phyloP scores from a whole-genome alignment of 768 basidiomycete species.

The Xanthoconium stramineum region DNA sequence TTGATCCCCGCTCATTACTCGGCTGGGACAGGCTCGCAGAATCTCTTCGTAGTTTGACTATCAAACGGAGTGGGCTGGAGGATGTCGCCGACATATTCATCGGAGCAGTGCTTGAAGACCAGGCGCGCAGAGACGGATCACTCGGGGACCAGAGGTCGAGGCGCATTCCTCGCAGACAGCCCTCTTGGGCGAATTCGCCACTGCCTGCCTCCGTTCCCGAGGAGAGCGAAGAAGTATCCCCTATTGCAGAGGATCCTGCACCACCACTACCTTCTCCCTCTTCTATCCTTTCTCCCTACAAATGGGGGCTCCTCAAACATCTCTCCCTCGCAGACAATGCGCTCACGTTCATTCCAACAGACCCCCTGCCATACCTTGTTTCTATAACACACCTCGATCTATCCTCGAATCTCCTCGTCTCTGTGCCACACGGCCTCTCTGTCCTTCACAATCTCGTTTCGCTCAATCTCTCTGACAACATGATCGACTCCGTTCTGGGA shows the following conservation, averaged over 20 bases:
- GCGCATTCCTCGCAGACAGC: constrained; percentile 42
- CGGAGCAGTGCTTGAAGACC: constrained; percentile 73
- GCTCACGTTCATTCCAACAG: constrained; percentile 74
- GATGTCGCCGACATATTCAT: constrained; percentile 78
- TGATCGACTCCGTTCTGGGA: constrained; percentile 93
- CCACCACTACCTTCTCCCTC: constrained; percentile 23
- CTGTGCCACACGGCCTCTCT: constrained; percentile 76
- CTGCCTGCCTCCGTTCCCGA: constrained; percentile 60
- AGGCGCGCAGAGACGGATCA: constrained; percentile 58
- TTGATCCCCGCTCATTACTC: constrained; percentile 77
- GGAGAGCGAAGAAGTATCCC: constrained; percentile 33
- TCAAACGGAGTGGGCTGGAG: constrained; percentile 77
- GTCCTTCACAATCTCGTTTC: constrained; percentile 75
- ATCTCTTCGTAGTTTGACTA: constrained; percentile 67
- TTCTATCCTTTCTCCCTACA: constrained; percentile 48
- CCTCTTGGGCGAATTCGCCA: constrained; percentile 47
- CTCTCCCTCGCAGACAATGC: constrained; percentile 78
- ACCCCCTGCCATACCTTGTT: constrained; percentile 62
- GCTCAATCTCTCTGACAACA: constrained; percentile 96
- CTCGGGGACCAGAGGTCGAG: constrained; percentile 45
- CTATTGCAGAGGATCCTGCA: constrained; percentile 19
- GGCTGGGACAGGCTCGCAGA: constrained; percentile 82
- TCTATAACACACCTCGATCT: constrained; percentile 82
- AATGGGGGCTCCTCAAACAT: constrained; percentile 75
- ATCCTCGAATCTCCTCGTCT: constrained; percentile 87